Conservation (phyloP, 768 basidiomycete species). For the Hydnum rufescens region DNA sequence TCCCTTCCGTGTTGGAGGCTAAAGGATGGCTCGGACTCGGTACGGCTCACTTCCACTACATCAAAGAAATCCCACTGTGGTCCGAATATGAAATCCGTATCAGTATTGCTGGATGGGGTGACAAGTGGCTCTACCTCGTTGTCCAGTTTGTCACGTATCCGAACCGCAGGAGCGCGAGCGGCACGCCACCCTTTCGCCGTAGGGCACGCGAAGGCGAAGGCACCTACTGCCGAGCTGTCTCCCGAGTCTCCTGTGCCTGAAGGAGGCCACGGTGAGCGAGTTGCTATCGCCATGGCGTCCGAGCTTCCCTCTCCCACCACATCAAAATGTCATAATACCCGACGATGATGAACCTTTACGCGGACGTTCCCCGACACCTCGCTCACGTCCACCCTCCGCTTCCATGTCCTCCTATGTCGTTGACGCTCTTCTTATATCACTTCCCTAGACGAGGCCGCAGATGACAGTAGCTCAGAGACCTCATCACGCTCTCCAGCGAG, state of each 20-base stretch:
- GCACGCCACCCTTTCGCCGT: too few species aligned
- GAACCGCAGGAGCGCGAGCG: not conserved
- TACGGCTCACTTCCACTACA: slow-evolving; percentile 36
- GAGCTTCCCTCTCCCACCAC: not conserved
- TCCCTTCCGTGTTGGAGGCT: slow-evolving; percentile 33
- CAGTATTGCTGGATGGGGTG: slow-evolving; percentile 42
- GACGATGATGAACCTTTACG: not conserved
- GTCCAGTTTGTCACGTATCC: slow-evolving; percentile 2
- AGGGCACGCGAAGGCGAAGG: not conserved
- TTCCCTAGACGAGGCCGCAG: too few species aligned
- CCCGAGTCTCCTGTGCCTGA: not conserved
- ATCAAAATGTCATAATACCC: not conserved
- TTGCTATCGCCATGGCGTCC: not conserved
- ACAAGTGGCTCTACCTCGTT: slow-evolving; percentile 42
- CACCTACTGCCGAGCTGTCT: not conserved
- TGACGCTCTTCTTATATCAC: not conserved
- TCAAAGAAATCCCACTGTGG: slow-evolving; percentile 41
- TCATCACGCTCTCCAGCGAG: not conserved
- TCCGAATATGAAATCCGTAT: slow-evolving; percentile 40
- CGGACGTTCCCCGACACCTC: not conserved
- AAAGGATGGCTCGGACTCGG: slow-evolving; percentile 45
- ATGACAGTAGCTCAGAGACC: too few species aligned
- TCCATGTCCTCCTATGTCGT: not conserved
- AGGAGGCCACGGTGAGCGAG: not conserved
- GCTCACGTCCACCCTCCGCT: not conserved